These are phyloP conservation scores for Spathaspora sp. DNA, from an alignment of 805 yeast genomes.

Conservation along the genomic window DNA sequence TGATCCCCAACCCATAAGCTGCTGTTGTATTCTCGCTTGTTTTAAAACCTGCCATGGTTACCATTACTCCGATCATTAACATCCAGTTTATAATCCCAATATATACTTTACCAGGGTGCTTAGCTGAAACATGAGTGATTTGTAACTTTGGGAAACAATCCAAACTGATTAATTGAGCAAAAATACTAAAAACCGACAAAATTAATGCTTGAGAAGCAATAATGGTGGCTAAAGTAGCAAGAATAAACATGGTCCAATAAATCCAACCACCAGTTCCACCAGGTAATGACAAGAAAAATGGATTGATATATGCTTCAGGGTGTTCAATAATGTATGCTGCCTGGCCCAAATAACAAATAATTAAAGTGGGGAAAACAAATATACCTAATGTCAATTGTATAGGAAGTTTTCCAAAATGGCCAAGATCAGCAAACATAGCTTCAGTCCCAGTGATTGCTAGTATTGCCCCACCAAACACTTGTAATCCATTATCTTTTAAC, in stretches of 20 bases:
- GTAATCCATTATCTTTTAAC: conserved; percentile 37
- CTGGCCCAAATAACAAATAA: conserved; percentile 56
- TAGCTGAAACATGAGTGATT: conserved; percentile 42
- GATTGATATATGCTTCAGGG: conserved; percentile 38
- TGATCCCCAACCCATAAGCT: conserved; percentile 59
- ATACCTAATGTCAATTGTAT: conserved; percentile 43
- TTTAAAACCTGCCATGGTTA: conserved; percentile 51
- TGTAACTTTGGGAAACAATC: conserved; percentile 52
- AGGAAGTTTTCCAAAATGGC: conserved; percentile 51
- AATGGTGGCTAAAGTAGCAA: conserved; percentile 53
- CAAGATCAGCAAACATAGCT: conserved; percentile 63
- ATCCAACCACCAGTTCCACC: conserved; percentile 42
- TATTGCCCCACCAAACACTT: conserved; percentile 48
- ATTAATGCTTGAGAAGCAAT: conserved; percentile 62
- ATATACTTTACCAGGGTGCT: conserved; percentile 48
- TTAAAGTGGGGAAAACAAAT: conserved; percentile 50
- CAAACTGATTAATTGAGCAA: conserved; percentile 49
- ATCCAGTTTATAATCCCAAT: conserved; percentile 49
- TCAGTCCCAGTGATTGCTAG: conserved; percentile 57
- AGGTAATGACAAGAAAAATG: conserved; percentile 49
- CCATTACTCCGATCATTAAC: conserved; percentile 48
- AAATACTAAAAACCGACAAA: conserved; percentile 51
- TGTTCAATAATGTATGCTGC: conserved; percentile 44
- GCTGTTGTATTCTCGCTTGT: conserved; percentile 50
- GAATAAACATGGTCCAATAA: conserved; percentile 49